Conservation (phyloP, 2,329 filamentous ascomycete genomes). For the Aspergillus piperis region DNA sequence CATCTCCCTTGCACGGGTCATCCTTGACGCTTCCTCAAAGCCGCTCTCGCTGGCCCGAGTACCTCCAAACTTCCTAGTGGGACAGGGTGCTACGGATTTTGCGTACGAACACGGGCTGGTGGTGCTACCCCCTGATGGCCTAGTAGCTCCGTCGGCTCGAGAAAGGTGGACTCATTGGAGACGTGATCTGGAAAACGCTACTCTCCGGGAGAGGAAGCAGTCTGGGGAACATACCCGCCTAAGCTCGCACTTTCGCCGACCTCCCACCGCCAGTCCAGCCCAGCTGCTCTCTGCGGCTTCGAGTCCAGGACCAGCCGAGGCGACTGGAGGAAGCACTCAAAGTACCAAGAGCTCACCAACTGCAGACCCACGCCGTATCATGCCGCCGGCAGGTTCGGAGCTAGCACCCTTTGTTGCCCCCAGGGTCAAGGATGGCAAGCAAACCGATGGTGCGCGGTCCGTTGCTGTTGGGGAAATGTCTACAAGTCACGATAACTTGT, state of each 20-base stretch:
- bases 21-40: conserved; percentile 75
- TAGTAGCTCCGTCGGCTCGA: conserved; percentile 77
- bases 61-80: conserved; percentile 87
- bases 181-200: conserved; percentile 66
- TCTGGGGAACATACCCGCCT: conserved; percentile 25
- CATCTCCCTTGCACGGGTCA: conserved; percentile 78
- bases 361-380: background rate
- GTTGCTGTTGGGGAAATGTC: background rate
- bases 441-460: conserved; percentile 10
- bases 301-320: background rate
- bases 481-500: background rate
- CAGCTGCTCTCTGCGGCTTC: conserved; percentile 14
- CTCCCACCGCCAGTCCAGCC: conserved; percentile 26
- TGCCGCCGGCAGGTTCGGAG: background rate
- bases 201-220: conserved; percentile 47
- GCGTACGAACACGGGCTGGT: conserved; percentile 76
- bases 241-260: conserved; percentile 25
- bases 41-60: conserved; percentile 83
- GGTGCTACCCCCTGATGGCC: conserved; percentile 69
- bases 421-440: conserved; percentile 5
- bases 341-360: background rate
- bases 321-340: background rate
- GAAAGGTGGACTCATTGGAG: conserved; percentile 80
- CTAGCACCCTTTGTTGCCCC: background rate
- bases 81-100: conserved; percentile 82